Evolutionary conservation across 495 filamentous ascomycete genomes (phyloP).

Genomic region (Penicillium lividum): DNA sequence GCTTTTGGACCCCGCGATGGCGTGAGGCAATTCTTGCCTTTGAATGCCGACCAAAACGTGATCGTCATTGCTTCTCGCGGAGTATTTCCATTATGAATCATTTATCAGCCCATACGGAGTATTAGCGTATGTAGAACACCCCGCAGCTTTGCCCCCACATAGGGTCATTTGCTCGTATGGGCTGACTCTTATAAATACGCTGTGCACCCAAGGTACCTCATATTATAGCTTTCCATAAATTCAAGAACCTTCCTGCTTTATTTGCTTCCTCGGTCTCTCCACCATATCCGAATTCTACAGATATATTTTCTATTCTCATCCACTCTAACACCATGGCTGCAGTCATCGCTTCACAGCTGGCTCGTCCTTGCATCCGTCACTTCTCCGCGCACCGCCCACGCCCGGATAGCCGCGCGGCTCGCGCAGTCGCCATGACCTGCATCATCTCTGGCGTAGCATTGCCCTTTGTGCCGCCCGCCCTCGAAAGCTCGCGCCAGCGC

Average conservation of each 20-base stretch:
- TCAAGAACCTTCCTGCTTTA: neutral
- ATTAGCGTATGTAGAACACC: conserved; percentile 1
- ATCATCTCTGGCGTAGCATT: conserved; percentile 45
- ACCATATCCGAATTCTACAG: neutral
- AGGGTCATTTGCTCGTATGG: conserved; percentile 28
- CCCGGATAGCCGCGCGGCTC: conserved; percentile 39
- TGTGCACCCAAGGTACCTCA: conserved; percentile 1
- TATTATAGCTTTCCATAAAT: neutral
- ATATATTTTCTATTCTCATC: neutral
- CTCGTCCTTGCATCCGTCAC: conserved; percentile 44
- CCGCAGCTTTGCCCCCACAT: conserved; percentile 21
- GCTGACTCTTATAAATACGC: conserved; percentile 14
- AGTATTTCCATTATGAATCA: neutral
- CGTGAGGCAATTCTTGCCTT: conserved; percentile 14
- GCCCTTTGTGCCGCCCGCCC: conserved; percentile 48
- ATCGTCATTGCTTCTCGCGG: conserved; percentile 6
- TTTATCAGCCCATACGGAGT: neutral
- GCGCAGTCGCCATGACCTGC: conserved; percentile 42
- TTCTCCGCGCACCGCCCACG: conserved; percentile 47
- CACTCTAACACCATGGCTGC: conserved; percentile 28
- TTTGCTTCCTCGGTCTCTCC: neutral
- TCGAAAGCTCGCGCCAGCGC: conserved; percentile 45
- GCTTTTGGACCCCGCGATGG: conserved; percentile 25
- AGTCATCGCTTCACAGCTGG: conserved; percentile 28
- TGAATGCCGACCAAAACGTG: neutral